Evolutionary conservation across 768 basidiomycete species (phyloP).

Genomic region (Dacryopinax spathularia): DNA sequence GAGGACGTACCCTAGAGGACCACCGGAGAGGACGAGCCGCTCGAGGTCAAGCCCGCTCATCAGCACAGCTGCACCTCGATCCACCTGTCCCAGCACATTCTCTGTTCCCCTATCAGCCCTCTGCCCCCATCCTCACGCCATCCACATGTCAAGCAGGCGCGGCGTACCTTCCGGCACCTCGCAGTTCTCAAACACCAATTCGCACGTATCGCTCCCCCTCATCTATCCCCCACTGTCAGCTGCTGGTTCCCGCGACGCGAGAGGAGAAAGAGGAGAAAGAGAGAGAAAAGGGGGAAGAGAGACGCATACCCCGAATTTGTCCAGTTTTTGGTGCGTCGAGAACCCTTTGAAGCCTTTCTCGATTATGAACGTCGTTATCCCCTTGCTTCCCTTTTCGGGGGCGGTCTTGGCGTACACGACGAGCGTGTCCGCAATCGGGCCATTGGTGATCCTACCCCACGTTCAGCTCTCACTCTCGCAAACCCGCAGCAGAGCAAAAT

Average conservation of each 20-base stretch:
- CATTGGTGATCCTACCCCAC: conserved; percentile 74
- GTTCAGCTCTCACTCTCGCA: neutral
- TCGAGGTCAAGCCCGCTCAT: conserved; percentile 94
- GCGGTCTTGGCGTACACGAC: conserved; percentile 87
- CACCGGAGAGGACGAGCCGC: conserved; percentile 79
- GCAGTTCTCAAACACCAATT: conserved; percentile 82
- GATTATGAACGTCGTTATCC: conserved; percentile 84
- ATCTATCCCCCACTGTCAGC: conserved; percentile 30
- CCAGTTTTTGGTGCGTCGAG: conserved; percentile 77
- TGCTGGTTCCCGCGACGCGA: neutral
- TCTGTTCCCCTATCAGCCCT: conserved; percentile 35
- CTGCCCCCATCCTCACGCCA: too few species aligned
- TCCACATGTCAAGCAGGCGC: neutral
- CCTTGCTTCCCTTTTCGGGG: conserved; percentile 63
- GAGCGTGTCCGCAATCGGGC: conserved; percentile 76
- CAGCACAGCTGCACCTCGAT: conserved; percentile 70
- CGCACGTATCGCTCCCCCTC: conserved; percentile 90
- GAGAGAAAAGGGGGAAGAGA: neutral
- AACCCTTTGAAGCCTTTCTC: conserved; percentile 73
- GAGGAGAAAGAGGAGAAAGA: too few species aligned
- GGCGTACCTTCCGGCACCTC: conserved; percentile 67
- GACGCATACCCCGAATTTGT: conserved; percentile 59
- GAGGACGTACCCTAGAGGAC: conserved; percentile 62
- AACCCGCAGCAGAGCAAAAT: too few species aligned
- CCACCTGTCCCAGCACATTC: conserved; percentile 68